Evolutionary conservation across 345 rosid genomes (phyloP).

Genomic region (Salix brachista): DNA sequence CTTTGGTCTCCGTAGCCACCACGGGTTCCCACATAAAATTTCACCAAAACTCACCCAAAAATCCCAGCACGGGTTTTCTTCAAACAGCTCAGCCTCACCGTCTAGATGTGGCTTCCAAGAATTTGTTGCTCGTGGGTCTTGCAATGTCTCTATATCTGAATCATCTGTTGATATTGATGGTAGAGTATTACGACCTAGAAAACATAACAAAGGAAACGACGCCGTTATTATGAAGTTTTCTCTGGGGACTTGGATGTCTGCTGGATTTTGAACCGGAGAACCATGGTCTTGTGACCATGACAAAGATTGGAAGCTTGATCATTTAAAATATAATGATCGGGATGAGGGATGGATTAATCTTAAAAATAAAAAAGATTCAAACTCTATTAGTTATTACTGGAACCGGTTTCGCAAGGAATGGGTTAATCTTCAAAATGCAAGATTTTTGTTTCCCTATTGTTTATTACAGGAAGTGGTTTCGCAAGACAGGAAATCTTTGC

Average conservation of each 20-base stretch:
- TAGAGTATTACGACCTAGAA: constrained; percentile 74
- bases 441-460: constrained; percentile 54
- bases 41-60: too few relatives aligned
- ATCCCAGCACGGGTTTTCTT: constrained; percentile 55
- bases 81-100: constrained; percentile 40
- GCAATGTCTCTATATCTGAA: constrained; percentile 41
- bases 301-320: constrained; percentile 68
- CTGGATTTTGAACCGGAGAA: constrained; percentile 68
- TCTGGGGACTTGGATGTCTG: constrained; percentile 61
- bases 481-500: constrained; percentile 26
- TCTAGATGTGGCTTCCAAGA: constrained; percentile 33
- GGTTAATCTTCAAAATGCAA: too few relatives aligned
- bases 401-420: too few relatives aligned
- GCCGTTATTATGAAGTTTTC: constrained; percentile 75
- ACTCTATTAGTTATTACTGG: constrained; percentile 17
- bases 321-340: constrained; percentile 91
- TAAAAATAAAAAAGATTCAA: constrained; percentile 70
- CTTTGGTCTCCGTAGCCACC: too few relatives aligned
- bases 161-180: constrained; percentile 53
- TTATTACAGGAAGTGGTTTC: constrained; percentile 73
- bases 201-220: constrained; percentile 57
- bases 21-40: too few relatives aligned
- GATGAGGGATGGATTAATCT: constrained; percentile 95
- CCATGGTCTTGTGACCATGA: constrained; percentile 78
- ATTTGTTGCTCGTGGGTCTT: constrained; percentile 26